phyloP scores from a whole-genome alignment of 371 early-diverging fungal species.

The Dichotomocladium elegans region DNA sequence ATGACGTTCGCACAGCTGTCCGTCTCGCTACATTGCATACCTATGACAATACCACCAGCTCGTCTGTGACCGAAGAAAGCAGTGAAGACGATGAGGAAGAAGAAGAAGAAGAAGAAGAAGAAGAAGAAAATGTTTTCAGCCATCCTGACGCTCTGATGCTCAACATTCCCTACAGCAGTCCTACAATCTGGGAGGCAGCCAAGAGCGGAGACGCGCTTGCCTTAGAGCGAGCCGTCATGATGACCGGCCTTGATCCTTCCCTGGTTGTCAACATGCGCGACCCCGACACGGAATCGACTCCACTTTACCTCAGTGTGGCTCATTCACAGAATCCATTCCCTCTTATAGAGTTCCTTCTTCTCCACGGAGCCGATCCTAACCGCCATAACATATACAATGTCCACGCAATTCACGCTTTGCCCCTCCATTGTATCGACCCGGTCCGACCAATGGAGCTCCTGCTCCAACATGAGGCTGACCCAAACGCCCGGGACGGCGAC shows the following conservation, averaged over 20 bases:
- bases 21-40: too few relatives aligned
- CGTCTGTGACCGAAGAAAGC: background rate
- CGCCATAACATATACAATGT: conserved; percentile 27
- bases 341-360: conserved; percentile 26
- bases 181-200: conserved; percentile 35
- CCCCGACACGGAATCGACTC: conserved; percentile 33
- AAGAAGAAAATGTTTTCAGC: background rate
- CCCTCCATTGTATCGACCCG: conserved; percentile 22
- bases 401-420: conserved; percentile 24
- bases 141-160: background rate
- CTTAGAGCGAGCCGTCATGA: conserved; percentile 18
- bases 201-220: conserved; percentile 21
- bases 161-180: background rate
- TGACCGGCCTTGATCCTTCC: background rate
- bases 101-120: background rate
- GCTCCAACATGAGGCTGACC: conserved; percentile 22
- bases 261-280: conserved; percentile 33
- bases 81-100: background rate
- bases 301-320: conserved; percentile 22
- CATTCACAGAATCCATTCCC: conserved; percentile 15
- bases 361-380: conserved; percentile 41
- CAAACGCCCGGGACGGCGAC: conserved; percentile 57
- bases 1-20: too few relatives aligned
- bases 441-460: conserved; percentile 25
- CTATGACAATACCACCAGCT: background rate